These are phyloP conservation scores for Albifimbria verrucaria DNA, from an alignment of 2,329 filamentous ascomycete genomes.

Conservation along the genomic window DNA sequence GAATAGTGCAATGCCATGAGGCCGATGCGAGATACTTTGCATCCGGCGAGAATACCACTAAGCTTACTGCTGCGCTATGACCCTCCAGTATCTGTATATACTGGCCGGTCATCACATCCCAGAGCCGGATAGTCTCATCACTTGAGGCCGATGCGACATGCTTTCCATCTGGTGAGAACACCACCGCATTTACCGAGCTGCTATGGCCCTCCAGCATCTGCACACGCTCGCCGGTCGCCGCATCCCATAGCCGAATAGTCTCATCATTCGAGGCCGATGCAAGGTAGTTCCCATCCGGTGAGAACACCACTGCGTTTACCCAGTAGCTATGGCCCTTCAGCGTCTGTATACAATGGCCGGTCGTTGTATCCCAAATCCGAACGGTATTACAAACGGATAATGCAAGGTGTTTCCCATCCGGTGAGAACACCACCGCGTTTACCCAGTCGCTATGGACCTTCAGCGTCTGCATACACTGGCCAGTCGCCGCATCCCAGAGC, in stretches of 20 bases:
- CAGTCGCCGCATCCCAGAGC: no score
- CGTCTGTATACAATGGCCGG: constrained; percentile 4
- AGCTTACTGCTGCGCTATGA: background rate
- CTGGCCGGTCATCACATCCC: constrained; percentile 6
- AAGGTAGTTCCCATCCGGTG: background rate
- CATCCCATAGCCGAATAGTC: constrained; percentile 9
- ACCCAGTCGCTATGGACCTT: constrained; percentile 5
- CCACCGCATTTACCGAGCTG: no score
- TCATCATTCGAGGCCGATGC: constrained; percentile 4
- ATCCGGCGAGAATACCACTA: background rate
- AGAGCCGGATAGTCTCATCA: no score
- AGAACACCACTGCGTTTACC: constrained; percentile 7
- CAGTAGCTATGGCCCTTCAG: constrained; percentile 8
- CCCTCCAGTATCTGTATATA: constrained; percentile 6
- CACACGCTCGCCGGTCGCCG: no score
- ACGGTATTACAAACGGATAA: constrained; percentile 10
- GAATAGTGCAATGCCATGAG: constrained; percentile 4
- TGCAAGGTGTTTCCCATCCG: constrained; percentile 4
- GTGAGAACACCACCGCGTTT: constrained; percentile 14
- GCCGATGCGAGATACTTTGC: background rate
- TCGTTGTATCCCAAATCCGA: constrained; percentile 11
- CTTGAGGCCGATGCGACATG: no score
- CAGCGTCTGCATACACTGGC: constrained; percentile 9
- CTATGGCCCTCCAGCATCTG: no score
- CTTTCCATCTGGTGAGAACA: no score